A percentile compares a stretch with the other conserved stretches of the same genome.
These are phyloP conservation scores for Cymbopogon flexuosus DNA, from an alignment of 202 grass and related monocot genomes.

Conservation along the genomic window DNA sequence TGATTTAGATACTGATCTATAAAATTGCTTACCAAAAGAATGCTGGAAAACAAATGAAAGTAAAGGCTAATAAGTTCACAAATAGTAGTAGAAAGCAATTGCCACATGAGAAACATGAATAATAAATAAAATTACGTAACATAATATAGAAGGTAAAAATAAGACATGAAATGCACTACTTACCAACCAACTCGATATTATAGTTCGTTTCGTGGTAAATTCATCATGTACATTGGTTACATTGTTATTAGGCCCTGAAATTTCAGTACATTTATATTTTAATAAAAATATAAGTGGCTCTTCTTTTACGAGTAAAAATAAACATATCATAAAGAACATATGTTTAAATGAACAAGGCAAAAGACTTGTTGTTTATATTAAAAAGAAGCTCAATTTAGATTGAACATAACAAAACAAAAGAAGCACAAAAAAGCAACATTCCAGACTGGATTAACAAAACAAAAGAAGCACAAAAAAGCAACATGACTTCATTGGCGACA, in stretches of 20 bases:
- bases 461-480: not conserved
- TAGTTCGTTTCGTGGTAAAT: constrained; percentile 69
- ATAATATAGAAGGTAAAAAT: too few relatives aligned
- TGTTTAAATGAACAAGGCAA: not conserved
- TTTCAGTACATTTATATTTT: not conserved
- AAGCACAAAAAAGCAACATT: not conserved
- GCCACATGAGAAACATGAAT: too few relatives aligned
- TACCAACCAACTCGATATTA: constrained; percentile 82
- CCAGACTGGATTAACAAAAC: not conserved
- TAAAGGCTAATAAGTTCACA: not conserved
- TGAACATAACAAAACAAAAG: not conserved
- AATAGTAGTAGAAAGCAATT: not conserved
- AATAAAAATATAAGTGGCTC: not conserved
- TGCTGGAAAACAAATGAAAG: constrained; percentile 40
- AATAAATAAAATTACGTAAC: too few relatives aligned
- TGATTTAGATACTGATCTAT: constrained; percentile 58
- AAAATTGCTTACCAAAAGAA: constrained; percentile 85
- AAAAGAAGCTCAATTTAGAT: not conserved
- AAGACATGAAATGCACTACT: constrained; percentile 30
- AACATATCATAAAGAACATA: not conserved
- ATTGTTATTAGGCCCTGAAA: constrained; percentile 38
- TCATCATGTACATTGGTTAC: constrained; percentile 45
- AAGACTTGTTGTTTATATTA: not conserved
- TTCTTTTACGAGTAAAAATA: not conserved
- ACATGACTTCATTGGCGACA: not conserved